Percentiles rank a stretch among this genome's conserved stretches.
These are phyloP conservation scores for Diaporthe helianthi DNA, from an alignment of 2,329 filamentous ascomycete genomes.

Conservation along the genomic window DNA sequence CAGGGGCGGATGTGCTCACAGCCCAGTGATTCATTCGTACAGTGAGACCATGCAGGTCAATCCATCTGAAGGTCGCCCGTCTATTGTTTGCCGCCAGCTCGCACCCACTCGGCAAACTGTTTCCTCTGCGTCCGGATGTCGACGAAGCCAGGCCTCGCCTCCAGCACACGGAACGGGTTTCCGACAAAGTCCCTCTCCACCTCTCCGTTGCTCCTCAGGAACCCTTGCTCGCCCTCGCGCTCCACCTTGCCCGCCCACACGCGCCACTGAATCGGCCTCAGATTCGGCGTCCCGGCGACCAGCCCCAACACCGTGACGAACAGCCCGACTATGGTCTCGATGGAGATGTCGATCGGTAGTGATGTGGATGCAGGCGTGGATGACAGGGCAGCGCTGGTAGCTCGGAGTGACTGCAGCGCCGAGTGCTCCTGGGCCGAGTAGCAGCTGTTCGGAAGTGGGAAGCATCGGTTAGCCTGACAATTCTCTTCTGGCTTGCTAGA, in stretches of 20 bases:
- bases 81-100: constrained; percentile 41
- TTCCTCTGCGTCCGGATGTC: constrained; percentile 83
- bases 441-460: constrained; percentile 64
- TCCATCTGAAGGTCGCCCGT: background rate
- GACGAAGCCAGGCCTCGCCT: constrained; percentile 83
- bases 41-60: background rate
- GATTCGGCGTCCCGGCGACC: constrained; percentile 75
- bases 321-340: constrained; percentile 84
- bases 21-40: background rate
- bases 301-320: constrained; percentile 84
- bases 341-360: constrained; percentile 83
- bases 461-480: constrained; percentile 33
- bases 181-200: constrained; percentile 74
- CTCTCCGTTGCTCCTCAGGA: constrained; percentile 64
- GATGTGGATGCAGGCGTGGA: constrained; percentile 52
- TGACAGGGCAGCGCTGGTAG: constrained; percentile 54
- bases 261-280: constrained; percentile 86
- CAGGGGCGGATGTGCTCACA: background rate
- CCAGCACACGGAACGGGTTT: constrained; percentile 81
- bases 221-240: constrained; percentile 70
- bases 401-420: constrained; percentile 67
- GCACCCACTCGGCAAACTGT: constrained; percentile 80
- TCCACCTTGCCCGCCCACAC: constrained; percentile 87
- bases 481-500: background rate
- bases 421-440: constrained; percentile 97